phyloP scores from a whole-genome alignment of 2,329 filamentous ascomycete species.

The Talaromyces sp. region DNA sequence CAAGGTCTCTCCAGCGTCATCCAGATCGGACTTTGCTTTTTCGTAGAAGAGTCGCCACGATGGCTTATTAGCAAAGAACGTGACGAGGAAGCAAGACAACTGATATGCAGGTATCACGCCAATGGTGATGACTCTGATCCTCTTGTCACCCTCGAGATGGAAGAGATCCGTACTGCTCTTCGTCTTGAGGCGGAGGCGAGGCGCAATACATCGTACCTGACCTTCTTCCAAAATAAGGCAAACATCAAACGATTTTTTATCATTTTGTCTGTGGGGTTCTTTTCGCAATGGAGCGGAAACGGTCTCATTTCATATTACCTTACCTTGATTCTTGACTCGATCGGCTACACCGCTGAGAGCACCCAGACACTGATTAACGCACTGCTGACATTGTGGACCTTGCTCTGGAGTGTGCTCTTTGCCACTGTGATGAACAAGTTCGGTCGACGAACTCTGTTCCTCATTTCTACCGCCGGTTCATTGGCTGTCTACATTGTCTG shows the following conservation, averaged over 20 bases:
- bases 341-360: not conserved
- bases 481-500: slow-evolving; percentile 43
- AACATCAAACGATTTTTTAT: slow-evolving; percentile 42
- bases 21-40: slow-evolving; percentile 11
- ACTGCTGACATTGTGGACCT: slow-evolving; percentile 45
- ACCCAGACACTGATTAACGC: slow-evolving; percentile 12
- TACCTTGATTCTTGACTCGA: slow-evolving; percentile 3
- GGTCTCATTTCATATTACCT: slow-evolving; percentile 67
- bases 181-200: slow-evolving; percentile 48
- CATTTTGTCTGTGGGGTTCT: slow-evolving; percentile 2
- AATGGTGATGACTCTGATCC: slow-evolving; percentile 42
- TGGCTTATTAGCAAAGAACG: slow-evolving; percentile 60
- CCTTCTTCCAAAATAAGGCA: slow-evolving; percentile 48
- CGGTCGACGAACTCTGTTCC: slow-evolving; percentile 57
- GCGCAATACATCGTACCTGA: slow-evolving; percentile 55
- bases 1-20: slow-evolving; percentile 63
- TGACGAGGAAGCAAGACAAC: slow-evolving; percentile 54
- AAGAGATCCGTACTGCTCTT: slow-evolving; percentile 40
- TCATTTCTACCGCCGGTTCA: slow-evolving; percentile 36
- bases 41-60: slow-evolving; percentile 51
- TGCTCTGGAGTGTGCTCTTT: slow-evolving; percentile 56
- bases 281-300: slow-evolving; percentile 65
- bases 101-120: slow-evolving; percentile 59
- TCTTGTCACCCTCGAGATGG: slow-evolving; percentile 33
- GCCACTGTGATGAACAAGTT: slow-evolving; percentile 55